Percentiles rank a stretch among this genome's conserved stretches.
Conservation (phyloP, 2,329 filamentous ascomycete species). For the Aspergillus costaricaensis region DNA sequence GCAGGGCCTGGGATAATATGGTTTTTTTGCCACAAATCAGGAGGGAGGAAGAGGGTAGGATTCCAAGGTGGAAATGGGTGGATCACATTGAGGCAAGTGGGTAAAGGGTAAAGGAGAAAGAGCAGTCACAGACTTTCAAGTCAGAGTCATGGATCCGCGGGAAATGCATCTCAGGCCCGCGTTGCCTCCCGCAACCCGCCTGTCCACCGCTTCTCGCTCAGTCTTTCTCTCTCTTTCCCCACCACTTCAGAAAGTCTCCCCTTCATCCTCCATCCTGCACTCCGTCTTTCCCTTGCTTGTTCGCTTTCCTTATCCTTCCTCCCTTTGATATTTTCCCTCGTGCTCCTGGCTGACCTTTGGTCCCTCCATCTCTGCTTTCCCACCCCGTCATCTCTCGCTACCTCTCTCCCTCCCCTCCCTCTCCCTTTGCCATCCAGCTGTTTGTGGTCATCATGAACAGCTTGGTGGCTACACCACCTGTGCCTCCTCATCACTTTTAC, state of each 20-base stretch:
- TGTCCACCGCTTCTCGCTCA: slow-evolving; percentile 37
- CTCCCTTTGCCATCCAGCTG: slow-evolving; percentile 32
- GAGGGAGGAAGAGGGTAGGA: not conserved
- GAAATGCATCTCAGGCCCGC: slow-evolving; percentile 17
- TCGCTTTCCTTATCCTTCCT: slow-evolving; percentile 13
- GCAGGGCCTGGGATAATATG: not conserved
- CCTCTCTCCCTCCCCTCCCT: slow-evolving; percentile 13
- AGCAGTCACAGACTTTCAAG: not conserved
- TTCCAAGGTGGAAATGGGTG: not conserved
- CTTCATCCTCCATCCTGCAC: slow-evolving; percentile 15
- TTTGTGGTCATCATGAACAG: slow-evolving; percentile 59
- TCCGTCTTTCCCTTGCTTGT: slow-evolving; percentile 16
- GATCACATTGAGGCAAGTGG: not conserved
- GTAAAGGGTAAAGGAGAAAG: slow-evolving; percentile 1
- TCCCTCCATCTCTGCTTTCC: slow-evolving; percentile 10
- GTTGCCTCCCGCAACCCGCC: slow-evolving; percentile 42
- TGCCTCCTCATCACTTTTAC: slow-evolving; percentile 63
- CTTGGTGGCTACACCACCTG: slow-evolving; percentile 58
- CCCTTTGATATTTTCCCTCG: slow-evolving; percentile 15
- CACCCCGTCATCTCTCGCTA: slow-evolving; percentile 21
- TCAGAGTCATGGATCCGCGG: not conserved
- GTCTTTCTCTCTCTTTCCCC: slow-evolving; percentile 11
- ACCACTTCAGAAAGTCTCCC: slow-evolving; percentile 11
- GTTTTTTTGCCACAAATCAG: slow-evolving; percentile 5
- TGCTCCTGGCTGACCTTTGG: slow-evolving; percentile 13